Conservation (phyloP, 441 rosid species). For the Flueggea neowawraea region DNA sequence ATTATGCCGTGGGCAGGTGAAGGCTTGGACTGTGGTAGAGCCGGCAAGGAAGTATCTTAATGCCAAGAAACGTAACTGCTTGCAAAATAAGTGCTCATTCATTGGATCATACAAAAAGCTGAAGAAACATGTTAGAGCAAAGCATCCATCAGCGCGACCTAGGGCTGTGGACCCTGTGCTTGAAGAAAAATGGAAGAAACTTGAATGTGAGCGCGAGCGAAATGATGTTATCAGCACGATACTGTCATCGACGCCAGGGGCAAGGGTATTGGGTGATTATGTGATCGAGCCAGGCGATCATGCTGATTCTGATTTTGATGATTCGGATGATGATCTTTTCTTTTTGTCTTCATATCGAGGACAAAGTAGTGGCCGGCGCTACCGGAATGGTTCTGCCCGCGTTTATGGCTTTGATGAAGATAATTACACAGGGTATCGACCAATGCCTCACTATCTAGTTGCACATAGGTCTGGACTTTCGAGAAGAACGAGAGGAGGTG, state of each 20-base stretch:
- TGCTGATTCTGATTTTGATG: slow-evolving; percentile 49
- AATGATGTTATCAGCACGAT: slow-evolving; percentile 79
- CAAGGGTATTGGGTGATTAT: slow-evolving; percentile 87
- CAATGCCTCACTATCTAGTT: too few relatives aligned
- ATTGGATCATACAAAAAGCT: slow-evolving; percentile 76
- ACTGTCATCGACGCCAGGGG: slow-evolving; percentile 79
- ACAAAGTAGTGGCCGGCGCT: too few relatives aligned
- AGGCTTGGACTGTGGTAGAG: slow-evolving; percentile 96
- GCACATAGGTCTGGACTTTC: too few relatives aligned
- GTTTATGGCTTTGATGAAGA: too few relatives aligned
- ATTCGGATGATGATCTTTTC: slow-evolving; percentile 36
- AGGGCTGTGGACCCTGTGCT: slow-evolving; percentile 72
- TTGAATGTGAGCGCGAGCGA: slow-evolving; percentile 70
- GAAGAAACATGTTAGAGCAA: slow-evolving; percentile 79
- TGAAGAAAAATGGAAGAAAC: slow-evolving; percentile 79
- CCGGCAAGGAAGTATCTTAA: slow-evolving; percentile 74
- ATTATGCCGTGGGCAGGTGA: slow-evolving; percentile 94
- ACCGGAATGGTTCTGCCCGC: too few relatives aligned
- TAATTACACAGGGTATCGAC: too few relatives aligned
- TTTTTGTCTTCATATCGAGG: too few relatives aligned
- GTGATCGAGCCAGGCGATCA: slow-evolving; percentile 63
- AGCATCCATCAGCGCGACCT: slow-evolving; percentile 79
- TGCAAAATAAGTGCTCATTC: slow-evolving; percentile 81
- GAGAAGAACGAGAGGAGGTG: too few relatives aligned
- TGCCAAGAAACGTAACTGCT: slow-evolving; percentile 68